Evolutionary conservation across 176 grass and related monocot species (phyloP), one percentile per base, ranked within the genome.

Genomic region (Thalia dealbata): DNA sequence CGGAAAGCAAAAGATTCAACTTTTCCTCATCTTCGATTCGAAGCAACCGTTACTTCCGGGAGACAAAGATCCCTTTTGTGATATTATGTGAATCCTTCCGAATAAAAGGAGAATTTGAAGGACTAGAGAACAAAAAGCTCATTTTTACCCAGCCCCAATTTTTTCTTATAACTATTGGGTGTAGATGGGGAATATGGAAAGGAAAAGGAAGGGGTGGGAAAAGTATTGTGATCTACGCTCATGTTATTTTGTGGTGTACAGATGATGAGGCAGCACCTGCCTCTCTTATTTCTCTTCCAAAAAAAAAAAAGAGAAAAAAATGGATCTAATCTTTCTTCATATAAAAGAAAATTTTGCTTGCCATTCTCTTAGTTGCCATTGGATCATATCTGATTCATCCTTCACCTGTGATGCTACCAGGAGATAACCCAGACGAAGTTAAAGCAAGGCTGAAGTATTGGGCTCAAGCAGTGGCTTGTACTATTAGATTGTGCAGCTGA

Each of bases 381-480:
- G 18, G 5, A 21, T 18, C 14, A 3, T 29, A 50, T 29, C 50
- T 72, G 50, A 72, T 52, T 29, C 25, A n/a, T 41, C 14, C 35
- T 16, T 30, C 29, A 12, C 2, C 52, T 72, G 2, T 30, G 22
- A 27, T 72, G 43, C 24, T 72, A 55, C 26, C 70, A 72, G 70
- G 70, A 54, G 70, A 72, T 52, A 6, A 52, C 26, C 70, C 70
- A 32, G 70, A 55, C 30, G 70, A 72, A 54, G 70, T 72, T 30
- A 72, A 72, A 72, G 70, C 70, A 19, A 72, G 70, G 70, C n/a
- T 72, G 27, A 28, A 43, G 70, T 72, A 54, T 30, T 72, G 70
- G 70, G 70, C 70, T 54, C 70, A 54, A 72, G 70, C 70, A 55
- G 70, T 72, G 25, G 70, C 70, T 50, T 72, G 70, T 30, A 55